Conservation (phyloP, 129 eudicot genomes). For the Arctium lappa region DNA sequence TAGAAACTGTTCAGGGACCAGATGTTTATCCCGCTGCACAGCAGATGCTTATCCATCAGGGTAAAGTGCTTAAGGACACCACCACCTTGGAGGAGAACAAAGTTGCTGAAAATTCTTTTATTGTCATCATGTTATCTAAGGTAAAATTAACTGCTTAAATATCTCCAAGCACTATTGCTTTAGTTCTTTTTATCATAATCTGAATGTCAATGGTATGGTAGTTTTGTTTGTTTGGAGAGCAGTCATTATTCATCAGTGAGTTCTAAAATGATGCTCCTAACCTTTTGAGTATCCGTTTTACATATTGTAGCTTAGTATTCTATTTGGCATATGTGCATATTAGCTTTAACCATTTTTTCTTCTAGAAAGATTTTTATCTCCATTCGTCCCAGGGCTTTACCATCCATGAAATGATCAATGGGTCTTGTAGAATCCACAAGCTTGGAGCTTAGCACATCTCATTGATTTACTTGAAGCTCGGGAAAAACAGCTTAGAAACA, state of each 20-base stretch:
- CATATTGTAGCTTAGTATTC: background rate
- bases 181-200: background rate
- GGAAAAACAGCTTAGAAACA: no score
- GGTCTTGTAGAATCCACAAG: no score
- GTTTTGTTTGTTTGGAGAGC: background rate
- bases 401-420: no score
- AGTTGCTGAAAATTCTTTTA: conserved; percentile 74
- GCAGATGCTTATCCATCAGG: conserved; percentile 83
- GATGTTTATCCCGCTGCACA: conserved; percentile 77
- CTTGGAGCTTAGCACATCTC: no score
- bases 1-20: conserved; percentile 71
- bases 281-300: background rate
- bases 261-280: no score
- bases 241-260: no score
- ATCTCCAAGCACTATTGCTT: background rate
- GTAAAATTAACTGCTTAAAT: conserved; percentile 29
- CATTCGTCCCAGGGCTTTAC: no score
- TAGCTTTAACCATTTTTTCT: no score
- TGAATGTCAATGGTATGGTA: background rate
- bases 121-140: conserved; percentile 83
- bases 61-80: conserved; percentile 84
- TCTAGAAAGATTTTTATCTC: no score
- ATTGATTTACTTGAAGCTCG: no score
- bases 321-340: no score
- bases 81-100: conserved; percentile 81